These are phyloP conservation scores for Dipteronia sinensis DNA, from an alignment of 345 rosid genomes.

Conservation along the genomic window DNA sequence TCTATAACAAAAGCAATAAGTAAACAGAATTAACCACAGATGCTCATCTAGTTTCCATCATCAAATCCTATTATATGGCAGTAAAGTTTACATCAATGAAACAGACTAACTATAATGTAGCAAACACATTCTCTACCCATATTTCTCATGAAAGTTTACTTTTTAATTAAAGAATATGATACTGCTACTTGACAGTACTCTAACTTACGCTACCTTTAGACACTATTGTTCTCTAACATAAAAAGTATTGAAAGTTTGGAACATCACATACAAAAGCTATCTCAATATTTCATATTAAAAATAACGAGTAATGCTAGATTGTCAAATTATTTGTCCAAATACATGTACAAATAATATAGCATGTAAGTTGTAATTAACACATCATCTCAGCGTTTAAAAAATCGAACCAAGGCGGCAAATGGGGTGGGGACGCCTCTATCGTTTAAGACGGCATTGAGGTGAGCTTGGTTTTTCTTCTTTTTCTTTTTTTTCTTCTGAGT, in stretches of 20 bases:
- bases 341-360: too few relatives aligned
- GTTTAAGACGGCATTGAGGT: too few relatives aligned
- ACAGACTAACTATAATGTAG: background rate
- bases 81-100: background rate
- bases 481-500: too few relatives aligned
- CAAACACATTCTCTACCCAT: background rate
- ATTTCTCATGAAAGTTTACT: background rate
- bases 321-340: too few relatives aligned
- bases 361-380: too few relatives aligned
- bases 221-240: background rate
- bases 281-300: background rate
- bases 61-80: background rate
- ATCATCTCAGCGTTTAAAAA: too few relatives aligned
- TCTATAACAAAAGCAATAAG: background rate
- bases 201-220: background rate
- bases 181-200: background rate
- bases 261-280: background rate
- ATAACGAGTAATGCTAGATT: too few relatives aligned
- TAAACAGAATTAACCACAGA: background rate
- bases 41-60: background rate
- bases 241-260: background rate
- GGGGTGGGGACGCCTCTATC: too few relatives aligned
- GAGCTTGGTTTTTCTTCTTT: too few relatives aligned
- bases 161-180: background rate
- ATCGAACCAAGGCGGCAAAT: too few relatives aligned